Base-by-base conservation (phyloP, 2,329 filamentous ascomycete genomes). In the Mariannaea sp. region DNA sequence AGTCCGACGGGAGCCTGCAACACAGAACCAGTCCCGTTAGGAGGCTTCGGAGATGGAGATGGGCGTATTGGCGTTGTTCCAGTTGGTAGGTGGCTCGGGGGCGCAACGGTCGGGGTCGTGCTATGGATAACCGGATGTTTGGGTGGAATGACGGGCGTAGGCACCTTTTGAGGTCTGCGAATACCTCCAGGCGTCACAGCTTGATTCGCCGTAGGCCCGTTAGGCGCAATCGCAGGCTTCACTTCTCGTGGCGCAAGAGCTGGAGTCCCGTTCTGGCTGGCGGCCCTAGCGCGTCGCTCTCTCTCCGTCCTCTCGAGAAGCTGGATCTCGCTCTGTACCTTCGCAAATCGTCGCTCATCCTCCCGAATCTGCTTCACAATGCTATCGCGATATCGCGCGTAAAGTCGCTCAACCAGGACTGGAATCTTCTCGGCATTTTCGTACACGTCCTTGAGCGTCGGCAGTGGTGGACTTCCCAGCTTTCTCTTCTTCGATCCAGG, bases 401-500 rank as follows among this genome's bases (percentile, higher is more conserved):
- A 95, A 1, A 96, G 78, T 59, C 87, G 84, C 52, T 87, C 79
- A 41, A 95, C 82, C 38, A 96, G 74, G 22, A 80, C 75, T 1
- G 89, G 88, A 2, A 95, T 77, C 58, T 88, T 84, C 43, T 88
- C 83, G 22, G 81, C 71, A 69, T 91, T 84, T 58, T 86, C 79
- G 49, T 81, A 78, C 4, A 84, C 84, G 58, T 92, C 88, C 58
- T 83, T 80, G 22, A 91, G 74, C 1, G 83, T 84, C 10, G 86
- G 83, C 53, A 86, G 68, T 39, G 81, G 78, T 7, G 88, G 84
- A 54, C 80, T 85, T 24, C 83, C 80, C 30, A 88, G 79, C 75
- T 93, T 95, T 64, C 89, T 84, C 76, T 92, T 94, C 71, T 82
- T 86, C 8, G 85, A 81, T 49, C 79, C 82, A 5, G 83, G 80